Conservation (phyloP, 2,329 filamentous ascomycete species). For the Neurospora sp. region DNA sequence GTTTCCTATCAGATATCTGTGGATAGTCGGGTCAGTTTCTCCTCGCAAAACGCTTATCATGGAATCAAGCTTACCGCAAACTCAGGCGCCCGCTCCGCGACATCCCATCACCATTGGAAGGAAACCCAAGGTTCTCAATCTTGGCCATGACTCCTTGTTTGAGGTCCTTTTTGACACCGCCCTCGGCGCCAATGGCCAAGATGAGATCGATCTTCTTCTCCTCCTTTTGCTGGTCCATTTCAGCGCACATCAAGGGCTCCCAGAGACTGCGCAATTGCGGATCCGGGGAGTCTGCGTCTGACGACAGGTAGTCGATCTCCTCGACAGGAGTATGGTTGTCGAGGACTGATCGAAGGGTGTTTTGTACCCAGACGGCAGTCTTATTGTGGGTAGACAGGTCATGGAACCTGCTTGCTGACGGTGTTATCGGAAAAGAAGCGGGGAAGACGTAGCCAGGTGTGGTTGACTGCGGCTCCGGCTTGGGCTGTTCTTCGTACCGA, state of each 20-base stretch:
- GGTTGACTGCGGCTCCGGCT: not conserved
- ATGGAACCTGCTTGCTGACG: slow-evolving; percentile 24
- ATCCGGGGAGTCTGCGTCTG: slow-evolving; percentile 33
- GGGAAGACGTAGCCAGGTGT: slow-evolving; percentile 5
- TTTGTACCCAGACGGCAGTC: slow-evolving; percentile 46
- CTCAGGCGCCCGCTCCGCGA: slow-evolving; percentile 48
- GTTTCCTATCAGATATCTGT: slow-evolving; percentile 49
- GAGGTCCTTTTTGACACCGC: slow-evolving; percentile 41
- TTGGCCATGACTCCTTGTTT: slow-evolving; percentile 37
- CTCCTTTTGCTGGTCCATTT: slow-evolving; percentile 12
- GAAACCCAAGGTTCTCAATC: slow-evolving; percentile 43
- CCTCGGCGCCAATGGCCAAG: slow-evolving; percentile 48
- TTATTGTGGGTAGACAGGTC: slow-evolving; percentile 33
- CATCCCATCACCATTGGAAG: slow-evolving; percentile 33
- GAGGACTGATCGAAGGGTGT: slow-evolving; percentile 44
- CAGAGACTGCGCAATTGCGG: slow-evolving; percentile 42
- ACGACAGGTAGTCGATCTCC: slow-evolving; percentile 36
- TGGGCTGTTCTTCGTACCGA: slow-evolving; percentile 1
- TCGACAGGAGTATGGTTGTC: slow-evolving; percentile 40
- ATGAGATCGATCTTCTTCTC: slow-evolving; percentile 44
- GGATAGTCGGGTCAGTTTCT: slow-evolving; percentile 1
- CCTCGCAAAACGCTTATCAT: not conserved
- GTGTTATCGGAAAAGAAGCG: not conserved
- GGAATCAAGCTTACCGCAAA: slow-evolving; percentile 36
- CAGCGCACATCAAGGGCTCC: slow-evolving; percentile 40